Percentiles rank a stretch among this genome's conserved stretches.
Evolutionary conservation across 106 monocot genomes (phyloP).

Genomic region (Dendrobium catenatum): DNA sequence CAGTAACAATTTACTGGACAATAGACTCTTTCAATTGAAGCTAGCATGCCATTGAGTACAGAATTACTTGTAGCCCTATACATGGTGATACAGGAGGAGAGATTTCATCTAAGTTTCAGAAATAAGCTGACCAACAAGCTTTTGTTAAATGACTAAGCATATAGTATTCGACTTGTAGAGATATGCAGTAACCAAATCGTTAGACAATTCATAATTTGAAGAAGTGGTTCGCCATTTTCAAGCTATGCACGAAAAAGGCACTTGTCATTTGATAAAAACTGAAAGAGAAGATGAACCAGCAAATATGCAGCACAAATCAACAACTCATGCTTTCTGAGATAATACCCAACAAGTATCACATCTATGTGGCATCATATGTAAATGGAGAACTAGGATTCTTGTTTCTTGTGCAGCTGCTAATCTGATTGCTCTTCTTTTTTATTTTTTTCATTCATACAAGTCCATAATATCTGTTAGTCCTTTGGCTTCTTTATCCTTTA

Average conservation of each 20-base stretch:
- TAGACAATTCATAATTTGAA: neutral
- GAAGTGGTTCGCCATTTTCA: neutral
- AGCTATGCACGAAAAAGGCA: neutral
- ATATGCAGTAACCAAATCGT: neutral
- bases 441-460: neutral
- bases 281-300: neutral
- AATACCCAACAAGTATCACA: neutral
- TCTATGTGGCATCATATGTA: neutral
- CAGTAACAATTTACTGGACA: neutral
- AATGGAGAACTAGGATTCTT: neutral
- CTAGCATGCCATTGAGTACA: neutral
- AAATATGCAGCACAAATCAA: neutral
- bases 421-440: neutral
- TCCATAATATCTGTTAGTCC: neutral
- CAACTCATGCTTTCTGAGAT: neutral
- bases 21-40: neutral
- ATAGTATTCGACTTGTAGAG: neutral
- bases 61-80: neutral
- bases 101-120: neutral
- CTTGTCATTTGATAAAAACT: neutral
- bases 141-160: neutral
- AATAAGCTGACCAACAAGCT: neutral
- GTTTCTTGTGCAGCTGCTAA: neutral
- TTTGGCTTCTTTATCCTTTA: neutral
- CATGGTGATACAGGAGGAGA: neutral